Evolutionary conservation across 2,329 filamentous ascomycete species (phyloP).

Genomic region (Diaporthe helianthi): DNA sequence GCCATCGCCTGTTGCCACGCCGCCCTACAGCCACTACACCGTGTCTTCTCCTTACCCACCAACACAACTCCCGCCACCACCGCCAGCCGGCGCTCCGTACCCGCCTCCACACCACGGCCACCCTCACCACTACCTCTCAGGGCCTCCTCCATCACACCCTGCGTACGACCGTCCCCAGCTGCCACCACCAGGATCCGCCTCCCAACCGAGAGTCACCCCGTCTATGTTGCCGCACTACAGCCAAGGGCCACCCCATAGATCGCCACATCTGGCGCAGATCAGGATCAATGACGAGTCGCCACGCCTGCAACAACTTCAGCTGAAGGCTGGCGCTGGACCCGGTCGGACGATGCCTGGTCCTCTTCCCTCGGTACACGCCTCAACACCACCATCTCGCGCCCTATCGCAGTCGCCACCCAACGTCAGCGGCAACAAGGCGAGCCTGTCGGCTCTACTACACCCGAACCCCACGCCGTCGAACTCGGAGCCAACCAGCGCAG

Average conservation of each 20-base stretch:
- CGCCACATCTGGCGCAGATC: constrained; percentile 45
- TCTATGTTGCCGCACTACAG: constrained; percentile 32
- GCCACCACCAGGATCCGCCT: constrained; percentile 31
- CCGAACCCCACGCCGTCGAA: constrained; percentile 57
- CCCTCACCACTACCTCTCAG: constrained; percentile 39
- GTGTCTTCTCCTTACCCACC: constrained; percentile 40
- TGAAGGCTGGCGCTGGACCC: constrained; percentile 12
- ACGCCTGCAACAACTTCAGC: constrained; percentile 50
- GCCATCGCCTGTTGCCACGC: constrained; percentile 62
- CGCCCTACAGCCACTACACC: constrained; percentile 58
- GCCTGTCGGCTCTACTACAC: constrained; percentile 58
- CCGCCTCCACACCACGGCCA: constrained; percentile 37
- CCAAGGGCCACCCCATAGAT: constrained; percentile 36
- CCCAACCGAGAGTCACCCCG: constrained; percentile 32
- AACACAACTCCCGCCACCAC: constrained; percentile 30
- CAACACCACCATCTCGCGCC: constrained; percentile 51
- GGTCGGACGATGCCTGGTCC: constrained; percentile 50
- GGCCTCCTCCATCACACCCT: constrained; percentile 39
- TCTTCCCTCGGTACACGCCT: constrained; percentile 39
- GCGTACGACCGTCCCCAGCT: constrained; percentile 38
- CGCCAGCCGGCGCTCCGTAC: constrained; percentile 43
- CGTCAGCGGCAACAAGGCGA: constrained; percentile 50
- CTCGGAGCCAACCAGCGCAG: constrained; percentile 55
- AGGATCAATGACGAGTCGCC: constrained; percentile 48
- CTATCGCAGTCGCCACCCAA: constrained; percentile 58